Percentiles rank a stretch among this genome's conserved stretches.
These are phyloP conservation scores for Juncus effusus DNA, from an alignment of 176 grass and related monocot genomes.

Conservation along the genomic window DNA sequence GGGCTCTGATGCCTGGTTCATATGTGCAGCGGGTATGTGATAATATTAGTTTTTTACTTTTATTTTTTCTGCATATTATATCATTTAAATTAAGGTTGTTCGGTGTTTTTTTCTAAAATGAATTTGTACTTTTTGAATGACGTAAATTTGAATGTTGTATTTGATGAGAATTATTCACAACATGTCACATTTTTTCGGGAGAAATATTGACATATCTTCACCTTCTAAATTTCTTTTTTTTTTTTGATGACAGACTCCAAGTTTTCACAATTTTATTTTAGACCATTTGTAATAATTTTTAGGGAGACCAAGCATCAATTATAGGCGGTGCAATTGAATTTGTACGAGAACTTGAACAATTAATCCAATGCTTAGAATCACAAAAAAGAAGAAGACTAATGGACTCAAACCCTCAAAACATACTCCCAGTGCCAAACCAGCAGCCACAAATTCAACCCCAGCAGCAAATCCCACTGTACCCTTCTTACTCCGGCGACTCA, in stretches of 20 bases:
- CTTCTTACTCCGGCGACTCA: conserved; percentile 40
- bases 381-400: conserved; percentile 65
- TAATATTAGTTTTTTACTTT: neutral
- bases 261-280: neutral
- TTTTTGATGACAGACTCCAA: neutral
- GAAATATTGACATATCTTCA: neutral
- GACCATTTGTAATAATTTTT: conserved; percentile 5
- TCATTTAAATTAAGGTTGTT: too few relatives aligned
- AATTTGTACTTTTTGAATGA: neutral
- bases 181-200: neutral
- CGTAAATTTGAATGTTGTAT: neutral
- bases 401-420: conserved; percentile 35
- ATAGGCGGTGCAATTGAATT: conserved; percentile 96
- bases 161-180: neutral
- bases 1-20: conserved; percentile 73
- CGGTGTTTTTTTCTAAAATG: neutral
- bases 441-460: conserved; percentile 23
- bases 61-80: neutral
- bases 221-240: neutral
- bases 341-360: conserved; percentile 85
- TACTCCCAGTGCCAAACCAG: conserved; percentile 23
- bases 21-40: conserved; percentile 74
- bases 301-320: conserved; percentile 96
- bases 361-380: conserved; percentile 90
- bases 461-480: conserved; percentile 35